Evolutionary conservation across 2,329 filamentous ascomycete species (phyloP).

Genomic region (Trichoderma atroviride): DNA sequence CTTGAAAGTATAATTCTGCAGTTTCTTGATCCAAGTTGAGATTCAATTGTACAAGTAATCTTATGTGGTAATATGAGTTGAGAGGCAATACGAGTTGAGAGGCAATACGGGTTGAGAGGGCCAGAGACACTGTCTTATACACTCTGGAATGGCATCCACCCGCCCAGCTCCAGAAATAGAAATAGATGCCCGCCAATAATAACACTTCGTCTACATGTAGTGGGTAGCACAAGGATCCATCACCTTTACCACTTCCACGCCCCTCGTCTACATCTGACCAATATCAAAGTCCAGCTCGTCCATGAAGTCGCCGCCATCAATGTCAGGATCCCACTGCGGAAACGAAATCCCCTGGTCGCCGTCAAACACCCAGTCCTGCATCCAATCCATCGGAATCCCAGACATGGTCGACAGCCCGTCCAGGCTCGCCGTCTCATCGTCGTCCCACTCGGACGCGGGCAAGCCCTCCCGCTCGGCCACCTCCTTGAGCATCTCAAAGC

Average conservation of each 20-base stretch:
- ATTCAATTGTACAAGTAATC: background rate
- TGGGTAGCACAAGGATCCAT: background rate
- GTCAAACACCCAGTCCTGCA: slow-evolving; percentile 37
- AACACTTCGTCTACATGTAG: background rate
- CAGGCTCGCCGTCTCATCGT: slow-evolving; percentile 25
- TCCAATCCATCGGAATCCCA: slow-evolving; percentile 33
- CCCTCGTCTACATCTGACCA: background rate
- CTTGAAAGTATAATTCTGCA: background rate
- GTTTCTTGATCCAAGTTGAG: background rate
- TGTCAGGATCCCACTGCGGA: slow-evolving; percentile 28
- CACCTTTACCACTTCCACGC: too few species aligned
- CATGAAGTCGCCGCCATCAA: background rate
- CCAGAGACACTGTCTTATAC: background rate
- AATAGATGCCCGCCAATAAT: background rate
- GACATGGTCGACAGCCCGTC: slow-evolving; percentile 26
- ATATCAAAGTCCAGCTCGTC: slow-evolving; percentile 18
- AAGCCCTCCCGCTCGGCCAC: slow-evolving; percentile 38
- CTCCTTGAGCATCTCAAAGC: slow-evolving; percentile 40
- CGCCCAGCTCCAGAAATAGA: background rate
- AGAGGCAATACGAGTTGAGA: background rate
- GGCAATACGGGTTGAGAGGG: background rate
- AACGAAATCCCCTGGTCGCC: slow-evolving; percentile 30
- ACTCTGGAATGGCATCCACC: background rate
- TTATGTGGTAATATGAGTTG: background rate
- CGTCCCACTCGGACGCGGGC: slow-evolving; percentile 26